Percentiles rank a stretch among this genome's conserved stretches.
Conservation (phyloP, 2,329 filamentous ascomycete species). For the Didymella sp. region DNA sequence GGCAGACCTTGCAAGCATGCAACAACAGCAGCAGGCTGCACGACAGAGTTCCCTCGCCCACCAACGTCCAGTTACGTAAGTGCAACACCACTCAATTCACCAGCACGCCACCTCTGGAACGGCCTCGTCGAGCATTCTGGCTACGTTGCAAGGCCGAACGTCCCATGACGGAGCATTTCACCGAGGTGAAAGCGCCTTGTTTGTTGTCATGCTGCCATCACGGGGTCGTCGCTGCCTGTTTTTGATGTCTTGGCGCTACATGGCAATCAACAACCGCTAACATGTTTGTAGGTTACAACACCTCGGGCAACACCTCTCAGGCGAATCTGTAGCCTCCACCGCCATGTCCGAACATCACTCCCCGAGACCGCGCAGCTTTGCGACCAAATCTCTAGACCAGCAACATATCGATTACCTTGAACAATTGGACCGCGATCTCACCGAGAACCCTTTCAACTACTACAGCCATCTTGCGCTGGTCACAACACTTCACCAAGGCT, state of each 20-base stretch:
- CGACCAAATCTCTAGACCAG: constrained; percentile 52
- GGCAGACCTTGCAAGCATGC: constrained; percentile 58
- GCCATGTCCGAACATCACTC: constrained; percentile 56
- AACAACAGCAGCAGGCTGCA: constrained; percentile 53
- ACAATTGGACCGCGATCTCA: constrained; percentile 53
- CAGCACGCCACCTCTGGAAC: neutral
- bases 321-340: constrained; percentile 54
- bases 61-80: constrained; percentile 49
- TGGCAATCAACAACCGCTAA: constrained; percentile 9
- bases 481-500: constrained; percentile 57
- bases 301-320: constrained; percentile 50
- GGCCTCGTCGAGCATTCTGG: neutral
- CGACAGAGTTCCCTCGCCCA: constrained; percentile 46
- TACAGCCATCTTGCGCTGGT: constrained; percentile 57
- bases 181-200: neutral
- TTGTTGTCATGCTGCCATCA: neutral
- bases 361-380: constrained; percentile 53
- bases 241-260: neutral
- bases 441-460: constrained; percentile 59
- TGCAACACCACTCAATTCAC: constrained; percentile 4
- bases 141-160: neutral
- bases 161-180: neutral
- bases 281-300: constrained; percentile 32
- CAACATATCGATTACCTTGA: constrained; percentile 54
- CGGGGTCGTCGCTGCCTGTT: neutral